These are phyloP conservation scores for Penicillium riverlandense DNA, from an alignment of 495 filamentous ascomycete species.

Conservation along the genomic window DNA sequence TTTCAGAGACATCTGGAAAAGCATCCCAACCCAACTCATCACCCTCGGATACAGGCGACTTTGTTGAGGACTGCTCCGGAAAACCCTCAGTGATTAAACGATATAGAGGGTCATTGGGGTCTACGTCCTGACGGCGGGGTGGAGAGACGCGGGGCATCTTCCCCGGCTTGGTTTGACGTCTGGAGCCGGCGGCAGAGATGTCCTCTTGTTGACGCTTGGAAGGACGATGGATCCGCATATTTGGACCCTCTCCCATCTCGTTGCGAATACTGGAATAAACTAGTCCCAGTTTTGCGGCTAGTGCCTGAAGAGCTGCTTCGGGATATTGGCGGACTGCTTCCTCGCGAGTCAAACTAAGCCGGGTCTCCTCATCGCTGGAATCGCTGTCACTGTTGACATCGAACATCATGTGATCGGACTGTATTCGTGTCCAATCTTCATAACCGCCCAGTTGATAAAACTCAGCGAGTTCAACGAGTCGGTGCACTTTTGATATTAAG, in stretches of 20 bases:
- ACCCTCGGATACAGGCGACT: too few species aligned
- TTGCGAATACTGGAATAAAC: conserved; percentile 39
- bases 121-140: neutral
- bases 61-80: too few species aligned
- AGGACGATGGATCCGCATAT: conserved; percentile 18
- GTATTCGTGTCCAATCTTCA: conserved; percentile 31
- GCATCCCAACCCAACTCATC: conserved; percentile 35
- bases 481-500: conserved; percentile 27
- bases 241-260: conserved; percentile 29
- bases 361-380: conserved; percentile 20
- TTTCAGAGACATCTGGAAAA: conserved; percentile 31
- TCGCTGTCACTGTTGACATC: conserved; percentile 32
- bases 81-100: conserved; percentile 28
- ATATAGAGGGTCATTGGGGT: conserved; percentile 6
- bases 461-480: conserved; percentile 33
- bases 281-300: conserved; percentile 33
- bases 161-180: conserved; percentile 28
- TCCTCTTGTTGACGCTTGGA: conserved; percentile 34
- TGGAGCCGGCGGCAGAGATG: conserved; percentile 19
- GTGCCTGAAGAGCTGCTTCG: conserved; percentile 34
- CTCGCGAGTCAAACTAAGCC: conserved; percentile 21
- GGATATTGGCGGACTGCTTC: conserved; percentile 30
- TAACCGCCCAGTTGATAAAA: conserved; percentile 36
- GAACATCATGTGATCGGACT: conserved; percentile 19
- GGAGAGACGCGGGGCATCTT: conserved; percentile 28